Evolutionary conservation across 768 basidiomycete species (phyloP).

Genomic region (Neoboletus brunneissimus): DNA sequence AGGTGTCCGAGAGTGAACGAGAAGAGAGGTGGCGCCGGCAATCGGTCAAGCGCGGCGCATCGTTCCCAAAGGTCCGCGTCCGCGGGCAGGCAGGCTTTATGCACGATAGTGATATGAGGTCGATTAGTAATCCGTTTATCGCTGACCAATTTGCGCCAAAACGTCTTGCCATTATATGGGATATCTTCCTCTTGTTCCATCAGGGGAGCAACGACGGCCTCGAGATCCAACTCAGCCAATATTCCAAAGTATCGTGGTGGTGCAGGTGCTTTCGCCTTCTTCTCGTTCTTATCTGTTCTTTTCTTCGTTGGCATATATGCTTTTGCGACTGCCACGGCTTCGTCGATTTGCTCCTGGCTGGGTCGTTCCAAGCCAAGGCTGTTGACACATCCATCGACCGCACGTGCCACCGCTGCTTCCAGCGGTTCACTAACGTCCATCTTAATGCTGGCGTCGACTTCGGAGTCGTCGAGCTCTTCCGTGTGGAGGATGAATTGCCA

Average conservation of each 20-base stretch:
- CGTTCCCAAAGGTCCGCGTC: constrained; percentile 44
- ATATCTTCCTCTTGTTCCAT: constrained; percentile 36
- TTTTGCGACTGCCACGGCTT: constrained; percentile 38
- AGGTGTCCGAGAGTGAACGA: constrained; percentile 57
- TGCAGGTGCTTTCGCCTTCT: constrained; percentile 24
- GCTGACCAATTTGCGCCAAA: constrained; percentile 50
- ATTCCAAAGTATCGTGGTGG: constrained; percentile 75
- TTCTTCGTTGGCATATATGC: constrained; percentile 38
- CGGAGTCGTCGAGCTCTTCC: constrained; percentile 57
- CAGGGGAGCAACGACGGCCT: constrained; percentile 41
- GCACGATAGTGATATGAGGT: constrained; percentile 89
- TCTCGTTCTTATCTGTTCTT: constrained; percentile 11
- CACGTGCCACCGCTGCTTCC: constrained; percentile 53
- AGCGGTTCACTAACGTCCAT: constrained; percentile 59
- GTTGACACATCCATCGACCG: constrained; percentile 55
- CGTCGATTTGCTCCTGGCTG: constrained; percentile 50
- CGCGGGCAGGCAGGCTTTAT: constrained; percentile 48
- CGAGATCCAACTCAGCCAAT: constrained; percentile 68
- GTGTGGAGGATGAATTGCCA: constrained; percentile 69
- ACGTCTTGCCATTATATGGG: constrained; percentile 30
- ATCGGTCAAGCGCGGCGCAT: constrained; percentile 15
- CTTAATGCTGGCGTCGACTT: constrained; percentile 68
- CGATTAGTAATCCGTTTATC: constrained; percentile 47
- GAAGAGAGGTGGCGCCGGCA: constrained; percentile 50
- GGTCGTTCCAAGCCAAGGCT: constrained; percentile 56